phyloP scores from a whole-genome alignment of 495 filamentous ascomycete species.

The Astrothelium macrocarpum region DNA sequence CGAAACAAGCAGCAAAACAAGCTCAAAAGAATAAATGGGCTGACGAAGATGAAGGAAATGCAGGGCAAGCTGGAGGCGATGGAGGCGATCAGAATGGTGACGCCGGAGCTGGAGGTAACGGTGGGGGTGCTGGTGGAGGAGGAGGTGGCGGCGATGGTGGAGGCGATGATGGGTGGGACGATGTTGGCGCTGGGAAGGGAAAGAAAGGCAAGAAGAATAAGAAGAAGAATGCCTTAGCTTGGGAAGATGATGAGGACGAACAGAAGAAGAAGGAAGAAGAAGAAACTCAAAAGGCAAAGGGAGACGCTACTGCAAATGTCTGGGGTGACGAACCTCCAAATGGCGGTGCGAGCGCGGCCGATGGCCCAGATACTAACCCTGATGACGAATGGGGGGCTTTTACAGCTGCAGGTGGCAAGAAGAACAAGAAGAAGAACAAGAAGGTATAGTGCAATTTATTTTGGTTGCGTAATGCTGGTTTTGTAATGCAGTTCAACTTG shows the following conservation, averaged over 20 bases:
- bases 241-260: slow-evolving; percentile 20
- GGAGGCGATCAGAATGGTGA: slow-evolving; percentile 25
- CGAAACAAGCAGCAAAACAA: slow-evolving; percentile 16
- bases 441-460: slow-evolving; percentile 10
- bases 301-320: slow-evolving; percentile 10
- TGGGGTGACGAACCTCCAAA: slow-evolving; percentile 1
- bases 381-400: slow-evolving; percentile 35
- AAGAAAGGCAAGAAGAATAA: slow-evolving; percentile 26
- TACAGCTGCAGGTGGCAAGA: slow-evolving; percentile 12
- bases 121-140: slow-evolving; percentile 23
- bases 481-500: slow-evolving; percentile 4
- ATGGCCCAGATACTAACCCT: slow-evolving; percentile 18
- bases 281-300: slow-evolving; percentile 29
- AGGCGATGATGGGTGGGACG: slow-evolving; percentile 32
- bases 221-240: slow-evolving; percentile 14
- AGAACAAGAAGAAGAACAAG: slow-evolving; percentile 22
- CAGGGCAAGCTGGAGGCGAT: slow-evolving; percentile 37
- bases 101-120: slow-evolving; percentile 22
- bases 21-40: slow-evolving; percentile 16
- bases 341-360: slow-evolving; percentile 11
- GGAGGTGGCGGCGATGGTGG: slow-evolving; percentile 26
- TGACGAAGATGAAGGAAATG: slow-evolving; percentile 35
- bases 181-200: slow-evolving; percentile 22
- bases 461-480: neutral
- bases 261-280: slow-evolving; percentile 29